Evolutionary conservation across 2,329 filamentous ascomycete genomes (phyloP), one percentile per base, ranked within the genome.

Genomic region (Ophiocordyceps robertsii): DNA sequence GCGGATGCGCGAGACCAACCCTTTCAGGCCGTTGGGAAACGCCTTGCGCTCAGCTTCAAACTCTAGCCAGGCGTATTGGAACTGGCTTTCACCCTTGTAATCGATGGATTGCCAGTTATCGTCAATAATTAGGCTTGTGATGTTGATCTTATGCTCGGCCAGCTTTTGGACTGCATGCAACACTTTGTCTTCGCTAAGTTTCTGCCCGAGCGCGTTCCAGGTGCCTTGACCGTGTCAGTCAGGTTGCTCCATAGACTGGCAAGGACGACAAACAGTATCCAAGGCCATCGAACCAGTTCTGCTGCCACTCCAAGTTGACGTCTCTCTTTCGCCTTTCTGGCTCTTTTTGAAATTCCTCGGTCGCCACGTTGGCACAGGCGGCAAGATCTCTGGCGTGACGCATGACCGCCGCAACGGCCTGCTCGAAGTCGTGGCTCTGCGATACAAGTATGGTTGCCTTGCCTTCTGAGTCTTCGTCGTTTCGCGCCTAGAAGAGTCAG

Each of bases 81-180:
- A 77, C 47, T 76, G 71, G 16, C 68, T 66, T 5, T 67, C 55
- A 0, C 69, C 69, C 21, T 56, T 51, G 29, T 69, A 51, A 49
- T 75, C 77, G 38, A 94, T 71, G 9, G 82, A 77, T 60, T 95
- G 89, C 92, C 92, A 98, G 53, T 93, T 94, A 56, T 98, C 92
- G 52, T 98, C 92, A 47, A 98, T 94, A 47, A 96, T 95, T 2
- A 98, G 69, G 53, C 80, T 94, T 0, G 79, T 81, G 38, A 96
- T 72, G 36, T 82, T 79, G 54, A 98, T 85, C 1, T 80, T 74
- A 43, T 84, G 73, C 29, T 77, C 67, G 5, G 80, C 73, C 11
- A 98, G 66, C 2, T 73, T 70, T 44, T 87, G 77, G 1, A 96
- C 67, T 1, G 89, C 87, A 35, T 77, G 61, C 12, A 88, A 67